phyloP scores from a whole-genome alignment of 2,329 filamentous ascomycete species.

The Emmonsiellopsis sp. region DNA sequence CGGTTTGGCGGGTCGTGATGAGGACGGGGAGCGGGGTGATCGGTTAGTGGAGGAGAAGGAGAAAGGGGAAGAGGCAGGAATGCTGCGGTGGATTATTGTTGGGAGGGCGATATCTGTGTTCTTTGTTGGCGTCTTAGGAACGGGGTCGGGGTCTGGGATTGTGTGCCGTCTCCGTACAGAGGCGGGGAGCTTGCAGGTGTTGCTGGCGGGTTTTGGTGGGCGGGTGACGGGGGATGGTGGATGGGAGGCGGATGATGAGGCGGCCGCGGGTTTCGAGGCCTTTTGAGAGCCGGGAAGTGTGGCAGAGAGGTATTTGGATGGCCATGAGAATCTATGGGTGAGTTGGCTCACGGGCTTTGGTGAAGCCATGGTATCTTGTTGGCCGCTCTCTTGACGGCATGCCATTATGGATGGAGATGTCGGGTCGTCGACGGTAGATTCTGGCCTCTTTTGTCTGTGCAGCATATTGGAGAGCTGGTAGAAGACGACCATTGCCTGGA shows the following conservation, averaged over 20 bases:
- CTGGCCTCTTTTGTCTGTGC: not conserved
- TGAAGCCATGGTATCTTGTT: not conserved
- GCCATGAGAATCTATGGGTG: not conserved
- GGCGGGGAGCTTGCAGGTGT: not conserved
- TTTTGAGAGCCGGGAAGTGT: not conserved
- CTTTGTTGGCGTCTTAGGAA: not conserved
- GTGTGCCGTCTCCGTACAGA: not conserved
- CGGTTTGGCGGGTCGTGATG: not conserved
- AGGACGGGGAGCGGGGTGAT: not conserved
- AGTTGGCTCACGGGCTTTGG: not conserved
- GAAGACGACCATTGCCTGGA: not conserved
- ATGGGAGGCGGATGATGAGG: not conserved
- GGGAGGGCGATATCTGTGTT: not conserved
- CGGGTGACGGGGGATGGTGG: not conserved
- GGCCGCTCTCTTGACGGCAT: not conserved
- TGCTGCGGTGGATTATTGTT: conserved; percentile 2
- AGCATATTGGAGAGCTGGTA: not conserved
- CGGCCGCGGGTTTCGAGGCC: not conserved
- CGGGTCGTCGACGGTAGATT: not conserved
- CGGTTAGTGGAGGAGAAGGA: not conserved
- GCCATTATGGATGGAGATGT: not conserved
- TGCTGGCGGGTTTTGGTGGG: not conserved
- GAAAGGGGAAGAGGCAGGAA: not conserved
- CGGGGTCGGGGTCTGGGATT: not conserved
- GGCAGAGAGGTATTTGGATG: not conserved